Evolutionary conservation across 2,329 filamentous ascomycete genomes (phyloP).

Genomic region (Aspergillus sp.): DNA sequence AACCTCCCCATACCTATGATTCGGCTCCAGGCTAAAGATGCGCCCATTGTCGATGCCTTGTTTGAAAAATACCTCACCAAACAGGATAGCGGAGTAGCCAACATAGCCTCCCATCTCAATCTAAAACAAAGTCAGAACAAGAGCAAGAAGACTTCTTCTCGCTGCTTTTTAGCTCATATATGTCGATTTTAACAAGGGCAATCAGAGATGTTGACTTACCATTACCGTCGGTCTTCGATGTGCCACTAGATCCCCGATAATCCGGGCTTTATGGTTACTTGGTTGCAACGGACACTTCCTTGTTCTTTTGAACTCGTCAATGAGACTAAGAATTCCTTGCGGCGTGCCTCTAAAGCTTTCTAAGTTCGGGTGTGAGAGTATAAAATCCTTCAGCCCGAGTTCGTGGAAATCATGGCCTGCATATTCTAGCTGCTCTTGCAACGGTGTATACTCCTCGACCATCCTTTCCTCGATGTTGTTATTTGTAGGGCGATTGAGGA

Average conservation of each 20-base stretch:
- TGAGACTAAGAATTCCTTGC: conserved; percentile 62
- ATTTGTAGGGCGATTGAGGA: no score
- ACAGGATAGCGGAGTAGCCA: conserved; percentile 76
- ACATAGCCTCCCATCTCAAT: conserved; percentile 80
- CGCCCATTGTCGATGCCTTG: conserved; percentile 56
- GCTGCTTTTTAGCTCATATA: neutral
- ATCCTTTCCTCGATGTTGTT: no score
- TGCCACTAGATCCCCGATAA: conserved; percentile 67
- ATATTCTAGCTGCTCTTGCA: no score
- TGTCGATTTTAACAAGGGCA: no score
- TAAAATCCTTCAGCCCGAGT: conserved; percentile 67
- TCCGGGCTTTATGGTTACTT: conserved; percentile 69
- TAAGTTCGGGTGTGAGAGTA: conserved; percentile 62
- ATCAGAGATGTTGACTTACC: conserved; percentile 30
- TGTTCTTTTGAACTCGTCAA: conserved; percentile 67
- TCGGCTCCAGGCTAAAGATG: conserved; percentile 72
- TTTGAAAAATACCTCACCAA: conserved; percentile 63
- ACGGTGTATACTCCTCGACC: no score
- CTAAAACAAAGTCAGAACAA: neutral
- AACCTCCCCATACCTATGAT: conserved; percentile 70
- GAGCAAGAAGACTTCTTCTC: neutral
- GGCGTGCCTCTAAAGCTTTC: conserved; percentile 66
- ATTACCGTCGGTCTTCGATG: conserved; percentile 66
- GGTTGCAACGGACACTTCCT: conserved; percentile 75
- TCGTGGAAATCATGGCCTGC: conserved; percentile 66